Conservation (phyloP, 1,284 basidiomycete species). For the Malassezia brasiliensis region DNA sequence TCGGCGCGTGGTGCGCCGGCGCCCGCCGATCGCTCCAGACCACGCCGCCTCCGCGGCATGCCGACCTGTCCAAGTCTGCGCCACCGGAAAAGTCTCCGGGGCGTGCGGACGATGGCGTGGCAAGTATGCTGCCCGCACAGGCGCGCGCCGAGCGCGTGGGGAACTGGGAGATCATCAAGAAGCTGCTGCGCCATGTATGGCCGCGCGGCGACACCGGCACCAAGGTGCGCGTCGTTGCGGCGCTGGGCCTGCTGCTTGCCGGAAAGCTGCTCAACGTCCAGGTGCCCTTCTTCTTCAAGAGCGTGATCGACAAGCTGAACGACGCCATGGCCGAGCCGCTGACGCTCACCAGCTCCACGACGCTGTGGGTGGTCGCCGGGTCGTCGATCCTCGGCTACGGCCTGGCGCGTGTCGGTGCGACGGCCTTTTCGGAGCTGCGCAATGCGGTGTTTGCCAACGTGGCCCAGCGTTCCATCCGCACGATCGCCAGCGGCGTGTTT, state of each 20-base stretch:
- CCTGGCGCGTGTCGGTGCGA: conserved; percentile 75
- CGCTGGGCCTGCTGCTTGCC: conserved; percentile 67
- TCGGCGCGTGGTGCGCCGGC: too few species aligned
- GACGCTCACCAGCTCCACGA: conserved; percentile 64
- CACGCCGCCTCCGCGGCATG: not conserved
- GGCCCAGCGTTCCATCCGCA: conserved; percentile 83
- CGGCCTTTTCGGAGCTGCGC: conserved; percentile 78
- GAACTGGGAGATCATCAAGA: conserved; percentile 55
- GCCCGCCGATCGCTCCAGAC: not conserved
- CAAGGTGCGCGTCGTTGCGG: conserved; percentile 66
- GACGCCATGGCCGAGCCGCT: conserved; percentile 50
- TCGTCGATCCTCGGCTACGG: conserved; percentile 84
- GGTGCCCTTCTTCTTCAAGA: conserved; percentile 90
- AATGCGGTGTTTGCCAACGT: conserved; percentile 96
- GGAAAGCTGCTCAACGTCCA: conserved; percentile 96
- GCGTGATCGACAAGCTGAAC: conserved; percentile 79
- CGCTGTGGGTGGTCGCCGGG: conserved; percentile 84
- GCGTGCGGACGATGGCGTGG: too few species aligned
- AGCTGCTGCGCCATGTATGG: conserved; percentile 56
- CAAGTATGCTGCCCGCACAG: too few species aligned
- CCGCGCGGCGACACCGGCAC: conserved; percentile 53
- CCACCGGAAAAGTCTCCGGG: too few species aligned
- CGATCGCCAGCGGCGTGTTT: conserved; percentile 86
- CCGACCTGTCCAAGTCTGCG: too few species aligned
- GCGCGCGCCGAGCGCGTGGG: not conserved